Evolutionary conservation across 2,329 filamentous ascomycete genomes (phyloP).

Genomic region (Xylariaceae sp.): DNA sequence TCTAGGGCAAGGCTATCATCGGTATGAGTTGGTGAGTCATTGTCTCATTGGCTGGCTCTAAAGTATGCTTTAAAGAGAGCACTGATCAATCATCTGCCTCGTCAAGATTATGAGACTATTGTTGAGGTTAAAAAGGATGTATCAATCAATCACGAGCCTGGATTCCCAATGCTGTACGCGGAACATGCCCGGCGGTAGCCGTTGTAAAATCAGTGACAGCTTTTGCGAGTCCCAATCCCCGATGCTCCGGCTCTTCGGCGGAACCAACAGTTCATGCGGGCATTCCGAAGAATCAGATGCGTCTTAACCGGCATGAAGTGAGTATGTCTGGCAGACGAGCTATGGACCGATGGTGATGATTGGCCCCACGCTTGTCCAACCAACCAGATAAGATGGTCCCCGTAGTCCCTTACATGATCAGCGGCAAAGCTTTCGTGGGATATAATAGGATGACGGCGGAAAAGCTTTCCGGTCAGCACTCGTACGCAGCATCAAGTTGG

Average conservation of each 20-base stretch:
- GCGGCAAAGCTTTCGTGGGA: too few species aligned
- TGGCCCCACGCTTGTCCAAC: neutral
- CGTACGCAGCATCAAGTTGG: neutral
- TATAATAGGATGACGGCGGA: neutral
- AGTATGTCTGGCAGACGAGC: neutral
- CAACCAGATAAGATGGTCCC: neutral
- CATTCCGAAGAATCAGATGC: slow-evolving; percentile 15
- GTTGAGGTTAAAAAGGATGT: neutral
- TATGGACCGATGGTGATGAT: neutral
- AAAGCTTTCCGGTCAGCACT: neutral
- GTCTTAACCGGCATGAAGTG: slow-evolving; percentile 4
- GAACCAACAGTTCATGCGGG: slow-evolving; percentile 14
- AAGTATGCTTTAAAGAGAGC: neutral
- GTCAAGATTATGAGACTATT: too few species aligned
- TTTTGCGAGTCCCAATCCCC: too few species aligned
- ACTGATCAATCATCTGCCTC: neutral
- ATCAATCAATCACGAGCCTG: neutral
- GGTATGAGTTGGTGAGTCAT: slow-evolving; percentile 30
- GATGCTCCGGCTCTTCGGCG: slow-evolving; percentile 12
- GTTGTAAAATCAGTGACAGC: too few species aligned
- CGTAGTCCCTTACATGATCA: neutral
- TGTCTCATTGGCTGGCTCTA: slow-evolving; percentile 27
- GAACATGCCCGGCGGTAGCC: neutral
- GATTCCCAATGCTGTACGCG: neutral
- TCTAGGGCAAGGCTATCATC: slow-evolving; percentile 31